Evolutionary conservation across 768 basidiomycete species (phyloP).

Genomic region (Pleurotus citrinopileatus): DNA sequence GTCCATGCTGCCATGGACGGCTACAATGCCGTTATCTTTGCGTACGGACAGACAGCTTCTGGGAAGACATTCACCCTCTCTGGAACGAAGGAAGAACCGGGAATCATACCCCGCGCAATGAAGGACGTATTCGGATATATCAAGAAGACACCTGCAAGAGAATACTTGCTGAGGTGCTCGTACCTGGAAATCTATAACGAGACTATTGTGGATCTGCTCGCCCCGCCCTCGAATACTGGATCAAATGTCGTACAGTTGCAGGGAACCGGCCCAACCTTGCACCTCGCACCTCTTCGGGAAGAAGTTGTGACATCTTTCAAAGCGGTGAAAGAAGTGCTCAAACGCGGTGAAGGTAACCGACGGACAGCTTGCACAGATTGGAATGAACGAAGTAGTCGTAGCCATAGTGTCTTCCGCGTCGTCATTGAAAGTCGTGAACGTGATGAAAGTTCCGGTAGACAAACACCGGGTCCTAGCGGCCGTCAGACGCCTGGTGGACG

Average conservation of each 20-base stretch:
- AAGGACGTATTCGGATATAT: conserved; percentile 89
- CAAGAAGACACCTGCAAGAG: conserved; percentile 69
- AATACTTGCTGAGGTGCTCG: conserved; percentile 93
- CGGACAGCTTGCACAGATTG: conserved; percentile 97
- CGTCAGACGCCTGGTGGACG: conserved; percentile 28
- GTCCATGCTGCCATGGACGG: conserved; percentile 95
- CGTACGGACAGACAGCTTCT: conserved; percentile 86
- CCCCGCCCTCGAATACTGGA: conserved; percentile 53
- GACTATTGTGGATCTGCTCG: conserved; percentile 80
- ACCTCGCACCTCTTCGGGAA: conserved; percentile 78
- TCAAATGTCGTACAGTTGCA: conserved; percentile 66
- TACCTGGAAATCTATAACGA: conserved; percentile 99
- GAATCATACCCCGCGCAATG: conserved; percentile 93
- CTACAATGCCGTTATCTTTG: conserved; percentile 94
- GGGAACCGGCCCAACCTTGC: conserved; percentile 58
- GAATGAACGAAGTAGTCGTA: conserved; percentile 94
- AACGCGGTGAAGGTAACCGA: conserved; percentile 82
- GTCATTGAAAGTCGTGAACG: conserved; percentile 87
- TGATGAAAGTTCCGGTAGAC: conserved; percentile 42
- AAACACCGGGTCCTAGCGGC: conserved; percentile 24
- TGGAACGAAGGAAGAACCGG: conserved; percentile 82
- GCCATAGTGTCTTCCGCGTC: conserved; percentile 91
- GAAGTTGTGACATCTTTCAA: conserved; percentile 92
- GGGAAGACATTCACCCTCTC: conserved; percentile 59
- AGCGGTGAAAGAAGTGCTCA: conserved; percentile 80